A percentile compares a stretch with the other conserved stretches of the same genome.
Conservation (phyloP, 2,329 filamentous ascomycete genomes). For the Colletotrichum sp. region DNA sequence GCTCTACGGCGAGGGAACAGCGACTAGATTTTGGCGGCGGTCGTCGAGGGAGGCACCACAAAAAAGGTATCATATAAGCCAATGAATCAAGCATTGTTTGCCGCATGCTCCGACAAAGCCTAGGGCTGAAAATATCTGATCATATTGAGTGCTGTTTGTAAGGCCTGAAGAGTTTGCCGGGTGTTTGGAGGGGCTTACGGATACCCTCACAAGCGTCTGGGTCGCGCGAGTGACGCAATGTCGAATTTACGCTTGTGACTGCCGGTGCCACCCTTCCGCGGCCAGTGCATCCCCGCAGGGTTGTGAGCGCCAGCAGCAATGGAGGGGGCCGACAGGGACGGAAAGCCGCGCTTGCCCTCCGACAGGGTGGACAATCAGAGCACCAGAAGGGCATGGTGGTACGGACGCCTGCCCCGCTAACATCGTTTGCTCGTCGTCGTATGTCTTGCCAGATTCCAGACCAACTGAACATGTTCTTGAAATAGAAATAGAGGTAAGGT, state of each 20-base stretch:
- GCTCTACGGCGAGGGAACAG: not conserved
- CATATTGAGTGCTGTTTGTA: not conserved
- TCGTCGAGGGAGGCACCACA: not conserved
- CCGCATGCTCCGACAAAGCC: not conserved
- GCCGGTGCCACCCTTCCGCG: not conserved
- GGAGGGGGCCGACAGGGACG: not conserved
- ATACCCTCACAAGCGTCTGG: not conserved
- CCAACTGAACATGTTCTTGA: not conserved
- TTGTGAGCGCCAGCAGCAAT: not conserved
- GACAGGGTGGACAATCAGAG: not conserved
- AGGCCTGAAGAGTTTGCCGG: not conserved
- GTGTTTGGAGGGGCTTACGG: not conserved
- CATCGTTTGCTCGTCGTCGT: not conserved
- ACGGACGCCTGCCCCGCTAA: not conserved
- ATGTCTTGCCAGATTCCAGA: not conserved
- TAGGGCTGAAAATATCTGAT: not conserved
- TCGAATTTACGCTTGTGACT: not conserved
- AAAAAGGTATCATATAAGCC: slow-evolving; percentile 1
- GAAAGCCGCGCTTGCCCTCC: not conserved
- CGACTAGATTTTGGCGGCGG: not conserved
- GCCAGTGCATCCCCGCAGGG: not conserved
- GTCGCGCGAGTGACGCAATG: slow-evolving; percentile 5
- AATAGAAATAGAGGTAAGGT: not conserved
- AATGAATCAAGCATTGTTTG: not conserved
- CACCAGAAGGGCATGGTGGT: not conserved